Percentiles rank a stretch among this genome's conserved stretches.
Evolutionary conservation across 305 asterid genomes (phyloP).

Genomic region (Fraxinus baroniana): DNA sequence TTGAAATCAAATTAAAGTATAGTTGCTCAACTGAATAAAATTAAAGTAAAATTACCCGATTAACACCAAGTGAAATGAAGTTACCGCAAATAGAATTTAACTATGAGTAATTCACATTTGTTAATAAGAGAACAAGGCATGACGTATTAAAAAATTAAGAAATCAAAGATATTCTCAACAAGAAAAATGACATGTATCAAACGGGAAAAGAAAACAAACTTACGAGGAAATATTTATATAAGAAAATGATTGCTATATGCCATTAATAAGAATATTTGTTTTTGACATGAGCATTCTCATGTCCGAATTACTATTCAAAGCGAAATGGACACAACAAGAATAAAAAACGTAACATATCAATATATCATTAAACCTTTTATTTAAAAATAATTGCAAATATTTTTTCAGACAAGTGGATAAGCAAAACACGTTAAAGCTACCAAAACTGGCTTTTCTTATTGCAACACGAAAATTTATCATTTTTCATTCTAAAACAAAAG

Average conservation of each 20-base stretch:
- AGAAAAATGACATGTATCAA: too few species aligned
- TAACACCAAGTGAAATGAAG: too few species aligned
- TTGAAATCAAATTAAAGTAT: neutral
- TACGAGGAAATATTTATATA: neutral
- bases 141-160: neutral
- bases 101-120: neutral
- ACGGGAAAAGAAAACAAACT: neutral
- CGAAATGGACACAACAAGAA: neutral
- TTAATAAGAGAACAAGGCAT: neutral
- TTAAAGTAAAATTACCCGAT: neutral
- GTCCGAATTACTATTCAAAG: neutral
- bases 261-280: neutral
- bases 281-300: neutral
- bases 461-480: neutral
- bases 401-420: neutral
- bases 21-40: neutral
- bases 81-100: neutral
- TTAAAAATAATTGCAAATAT: neutral
- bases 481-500: neutral
- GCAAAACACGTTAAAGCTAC: neutral
- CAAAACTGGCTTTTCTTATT: neutral
- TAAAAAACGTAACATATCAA: neutral
- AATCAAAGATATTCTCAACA: neutral
- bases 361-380: neutral
- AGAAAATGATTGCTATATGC: neutral